phyloP scores from a whole-genome alignment of 2,329 filamentous ascomycete species.

The Neonectria neomacrospora region DNA sequence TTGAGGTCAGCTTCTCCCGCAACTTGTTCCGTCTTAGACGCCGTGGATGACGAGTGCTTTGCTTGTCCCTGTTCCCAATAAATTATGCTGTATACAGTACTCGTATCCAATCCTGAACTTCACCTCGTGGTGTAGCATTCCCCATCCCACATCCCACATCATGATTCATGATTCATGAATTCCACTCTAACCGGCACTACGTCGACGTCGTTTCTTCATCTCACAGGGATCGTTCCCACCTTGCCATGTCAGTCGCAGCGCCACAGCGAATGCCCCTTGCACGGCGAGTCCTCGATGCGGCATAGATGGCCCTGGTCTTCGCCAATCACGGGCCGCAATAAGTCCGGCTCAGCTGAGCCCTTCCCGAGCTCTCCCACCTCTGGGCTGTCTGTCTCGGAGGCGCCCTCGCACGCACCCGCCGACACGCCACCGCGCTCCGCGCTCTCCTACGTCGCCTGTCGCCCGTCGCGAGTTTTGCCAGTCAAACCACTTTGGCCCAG shows the following conservation, averaged over 20 bases:
- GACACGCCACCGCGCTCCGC: conserved; percentile 2
- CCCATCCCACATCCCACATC: not conserved
- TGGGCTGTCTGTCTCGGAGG: conserved; percentile 21
- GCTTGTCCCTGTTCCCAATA: not conserved
- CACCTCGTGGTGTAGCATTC: not conserved
- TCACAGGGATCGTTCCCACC: conserved; percentile 15
- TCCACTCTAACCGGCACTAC: conserved; percentile 3
- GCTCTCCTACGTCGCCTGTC: not conserved
- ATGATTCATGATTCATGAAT: not conserved
- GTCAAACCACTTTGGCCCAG: conserved; percentile 6
- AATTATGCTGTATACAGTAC: not conserved
- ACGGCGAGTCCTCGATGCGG: conserved; percentile 30
- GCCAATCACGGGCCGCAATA: conserved; percentile 34
- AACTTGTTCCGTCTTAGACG: not conserved
- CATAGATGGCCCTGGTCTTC: conserved; percentile 30
- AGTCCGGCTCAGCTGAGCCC: conserved; percentile 38
- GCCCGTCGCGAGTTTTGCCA: not conserved
- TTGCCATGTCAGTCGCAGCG: conserved; percentile 23
- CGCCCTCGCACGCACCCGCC: conserved; percentile 6
- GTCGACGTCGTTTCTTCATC: conserved; percentile 15
- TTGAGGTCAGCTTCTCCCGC: not conserved
- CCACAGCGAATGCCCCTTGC: conserved; percentile 30
- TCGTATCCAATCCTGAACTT: not conserved
- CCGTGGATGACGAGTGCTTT: not conserved
- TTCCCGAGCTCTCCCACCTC: conserved; percentile 31